Evolutionary conservation across 495 filamentous ascomycete species (phyloP).

Genomic region (Recurvomyces mirabilis): DNA sequence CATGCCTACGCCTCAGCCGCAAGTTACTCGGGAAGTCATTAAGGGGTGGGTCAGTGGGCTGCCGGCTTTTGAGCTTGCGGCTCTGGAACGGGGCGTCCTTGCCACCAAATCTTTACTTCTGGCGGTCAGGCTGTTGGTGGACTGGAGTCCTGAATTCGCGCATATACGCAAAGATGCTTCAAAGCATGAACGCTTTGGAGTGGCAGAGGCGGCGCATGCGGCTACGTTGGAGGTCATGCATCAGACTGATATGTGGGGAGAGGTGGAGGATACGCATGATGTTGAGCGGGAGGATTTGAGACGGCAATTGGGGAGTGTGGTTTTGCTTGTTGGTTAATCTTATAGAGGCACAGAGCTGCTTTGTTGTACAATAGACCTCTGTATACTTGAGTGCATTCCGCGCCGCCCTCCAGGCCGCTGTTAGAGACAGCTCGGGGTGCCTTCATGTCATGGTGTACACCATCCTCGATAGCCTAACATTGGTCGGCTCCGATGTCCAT

Average conservation of each 20-base stretch:
- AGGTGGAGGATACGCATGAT: conserved; percentile 97
- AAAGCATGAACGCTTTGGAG: conserved; percentile 40
- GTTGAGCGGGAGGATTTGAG: conserved; percentile 85
- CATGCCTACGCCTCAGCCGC: conserved; percentile 56
- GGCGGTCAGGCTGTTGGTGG: conserved; percentile 62
- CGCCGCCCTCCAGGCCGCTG: no score
- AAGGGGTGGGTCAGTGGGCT: conserved; percentile 66
- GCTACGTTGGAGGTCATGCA: conserved; percentile 76
- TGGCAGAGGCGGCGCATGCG: conserved; percentile 63
- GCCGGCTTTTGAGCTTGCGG: conserved; percentile 67
- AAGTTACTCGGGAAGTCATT: conserved; percentile 62
- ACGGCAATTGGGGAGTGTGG: conserved; percentile 77
- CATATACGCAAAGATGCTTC: conserved; percentile 29
- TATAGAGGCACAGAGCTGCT: no score
- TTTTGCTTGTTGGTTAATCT: conserved; percentile 54
- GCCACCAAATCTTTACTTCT: conserved; percentile 78
- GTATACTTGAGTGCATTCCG: no score
- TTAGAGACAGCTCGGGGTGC: no score
- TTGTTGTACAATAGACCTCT: no score
- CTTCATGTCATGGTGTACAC: no score
- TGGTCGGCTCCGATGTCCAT: no score
- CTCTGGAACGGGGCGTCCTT: conserved; percentile 68
- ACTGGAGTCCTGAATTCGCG: conserved; percentile 72
- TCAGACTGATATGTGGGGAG: conserved; percentile 87
- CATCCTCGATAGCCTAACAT: no score